These are phyloP conservation scores for Theobroma cacao DNA, from an alignment of 345 rosid genomes.

Conservation along the genomic window DNA sequence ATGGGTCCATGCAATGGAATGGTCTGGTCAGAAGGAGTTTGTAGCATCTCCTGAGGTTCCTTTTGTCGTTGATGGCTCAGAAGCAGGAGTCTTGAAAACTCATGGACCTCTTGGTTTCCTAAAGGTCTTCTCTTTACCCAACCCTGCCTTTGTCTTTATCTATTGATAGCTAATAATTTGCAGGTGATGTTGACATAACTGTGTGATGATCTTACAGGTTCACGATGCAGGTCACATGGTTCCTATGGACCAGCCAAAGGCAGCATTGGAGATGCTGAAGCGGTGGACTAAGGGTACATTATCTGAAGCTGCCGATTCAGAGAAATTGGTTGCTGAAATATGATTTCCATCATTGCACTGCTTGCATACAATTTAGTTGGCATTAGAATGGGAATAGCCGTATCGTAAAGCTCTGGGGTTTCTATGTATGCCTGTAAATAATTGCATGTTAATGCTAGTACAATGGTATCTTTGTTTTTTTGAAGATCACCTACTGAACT, in stretches of 20 bases:
- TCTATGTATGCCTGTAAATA: constrained; percentile 6
- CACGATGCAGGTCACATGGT: constrained; percentile 98
- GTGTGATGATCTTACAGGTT: constrained; percentile 46
- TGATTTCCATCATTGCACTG: constrained; percentile 28
- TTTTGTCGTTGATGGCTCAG: constrained; percentile 67
- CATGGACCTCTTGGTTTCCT: constrained; percentile 84
- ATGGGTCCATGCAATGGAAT: constrained; percentile 99
- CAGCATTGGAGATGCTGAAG: constrained; percentile 79
- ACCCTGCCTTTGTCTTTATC: background rate
- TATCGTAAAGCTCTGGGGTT: background rate
- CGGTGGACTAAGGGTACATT: constrained; percentile 72
- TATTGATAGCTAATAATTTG: background rate
- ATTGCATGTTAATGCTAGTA: background rate
- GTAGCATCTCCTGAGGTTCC: constrained; percentile 62
- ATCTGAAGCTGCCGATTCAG: constrained; percentile 21
- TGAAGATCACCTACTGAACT: background rate
- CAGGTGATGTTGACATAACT: constrained; percentile 7
- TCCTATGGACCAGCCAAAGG: constrained; percentile 98
- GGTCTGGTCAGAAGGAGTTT: constrained; percentile 81
- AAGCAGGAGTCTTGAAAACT: constrained; percentile 73
- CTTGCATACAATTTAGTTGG: background rate
- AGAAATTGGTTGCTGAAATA: constrained; percentile 61
- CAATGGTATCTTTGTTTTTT: background rate
- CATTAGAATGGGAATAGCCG: background rate
- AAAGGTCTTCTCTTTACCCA: constrained; percentile 49